Evolutionary conservation across 768 basidiomycete species (phyloP), one percentile per base, ranked within the genome.

Genomic region (Calocybe gangraenosa): DNA sequence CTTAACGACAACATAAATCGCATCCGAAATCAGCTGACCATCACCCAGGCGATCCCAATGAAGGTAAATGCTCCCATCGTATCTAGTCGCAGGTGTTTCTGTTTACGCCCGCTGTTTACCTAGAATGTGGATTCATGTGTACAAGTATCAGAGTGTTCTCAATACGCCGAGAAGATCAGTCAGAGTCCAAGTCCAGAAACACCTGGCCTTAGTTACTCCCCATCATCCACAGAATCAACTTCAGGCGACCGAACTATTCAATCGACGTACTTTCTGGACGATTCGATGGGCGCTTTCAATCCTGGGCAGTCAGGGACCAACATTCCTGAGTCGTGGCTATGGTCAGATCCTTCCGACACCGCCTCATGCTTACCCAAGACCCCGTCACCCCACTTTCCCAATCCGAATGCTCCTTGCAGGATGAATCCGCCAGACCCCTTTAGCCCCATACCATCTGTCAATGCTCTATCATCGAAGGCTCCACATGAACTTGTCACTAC

Each of bases 201-300:
- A 0, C 81, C 81, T 0, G 65, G 69, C 15, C 74, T 84, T 31
- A 74, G 69, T 9, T 76, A 77, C 40, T 82, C 82, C 0, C 82
- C 82, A 0, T 73, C 78, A 1, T 74, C 80, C 3, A 80, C 79
- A 1, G 79, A 78, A 45, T 81, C 76, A 0, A 71, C 70, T 10
- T 75, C 75, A 4, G 63, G 71, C 37, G 79, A 80, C 51, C 71
- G 71, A 18, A 81, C 78, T 0, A 65, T 80, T 18, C 80, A 81
- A 52, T 75, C 80, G 73, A 61, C 70, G 13, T 68, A 63, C 0
- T 79, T 79, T 46, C 61, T 71, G 54, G 79, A 82, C 48, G 70
- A 71, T 31, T 55, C 57, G 30, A 61, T 64, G 56, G 54, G 52
- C 11, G 36, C 54, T 25, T 41, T 49, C 20, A 38, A 42, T 34